These are phyloP conservation scores for Neurospora sp. DNA, from an alignment of 495 filamentous ascomycete species.

Conservation along the genomic window DNA sequence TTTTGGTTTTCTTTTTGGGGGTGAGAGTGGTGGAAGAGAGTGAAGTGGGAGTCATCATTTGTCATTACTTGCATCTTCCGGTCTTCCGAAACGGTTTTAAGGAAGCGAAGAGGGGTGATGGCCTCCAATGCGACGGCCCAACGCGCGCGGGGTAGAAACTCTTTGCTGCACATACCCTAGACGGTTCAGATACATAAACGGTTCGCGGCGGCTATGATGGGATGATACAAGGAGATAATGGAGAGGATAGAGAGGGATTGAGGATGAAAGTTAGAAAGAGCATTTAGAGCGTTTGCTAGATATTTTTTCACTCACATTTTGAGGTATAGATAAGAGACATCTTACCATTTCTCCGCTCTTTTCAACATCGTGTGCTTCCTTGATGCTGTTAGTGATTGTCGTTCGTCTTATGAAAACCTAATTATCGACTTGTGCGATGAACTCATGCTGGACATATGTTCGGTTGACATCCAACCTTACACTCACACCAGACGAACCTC, in stretches of 20 bases:
- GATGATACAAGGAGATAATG: background rate
- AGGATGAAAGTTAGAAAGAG: background rate
- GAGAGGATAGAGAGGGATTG: background rate
- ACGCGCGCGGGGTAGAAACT: background rate
- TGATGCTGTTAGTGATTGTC: background rate
- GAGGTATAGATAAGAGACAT: background rate
- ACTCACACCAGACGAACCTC: background rate
- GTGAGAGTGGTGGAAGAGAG: background rate
- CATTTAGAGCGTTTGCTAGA: background rate
- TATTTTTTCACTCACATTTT: background rate
- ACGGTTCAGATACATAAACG: background rate
- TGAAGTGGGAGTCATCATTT: background rate
- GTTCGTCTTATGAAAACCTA: background rate
- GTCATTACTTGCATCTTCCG: background rate
- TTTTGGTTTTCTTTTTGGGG: background rate
- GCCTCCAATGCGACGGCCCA: background rate
- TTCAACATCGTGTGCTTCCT: background rate
- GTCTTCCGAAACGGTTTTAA: background rate
- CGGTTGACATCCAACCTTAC: background rate
- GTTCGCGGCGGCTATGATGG: background rate
- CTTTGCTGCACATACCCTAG: background rate
- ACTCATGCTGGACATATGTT: background rate
- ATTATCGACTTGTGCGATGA: background rate
- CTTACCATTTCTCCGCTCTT: background rate
- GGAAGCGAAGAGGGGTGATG: background rate